Evolutionary conservation across 1,284 basidiomycete species (phyloP), one percentile per base, ranked within the genome.

Genomic region (Trichosporon sp.): DNA sequence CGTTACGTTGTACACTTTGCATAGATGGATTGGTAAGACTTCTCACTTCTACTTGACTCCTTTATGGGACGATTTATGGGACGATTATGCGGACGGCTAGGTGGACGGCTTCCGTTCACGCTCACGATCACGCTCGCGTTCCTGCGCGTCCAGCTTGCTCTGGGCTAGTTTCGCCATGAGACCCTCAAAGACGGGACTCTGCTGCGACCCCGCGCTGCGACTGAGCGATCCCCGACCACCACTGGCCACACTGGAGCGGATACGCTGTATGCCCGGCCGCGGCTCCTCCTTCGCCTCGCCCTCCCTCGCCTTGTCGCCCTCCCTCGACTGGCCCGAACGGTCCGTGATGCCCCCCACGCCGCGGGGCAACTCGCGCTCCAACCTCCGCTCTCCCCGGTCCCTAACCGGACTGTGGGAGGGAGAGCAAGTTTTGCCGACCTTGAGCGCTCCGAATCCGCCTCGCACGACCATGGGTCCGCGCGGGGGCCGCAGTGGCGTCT

Each of bases 401-500:
- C 70, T 64, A 7, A 77, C 75, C 4, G 78, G 77, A 32, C 72
- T 76, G 66, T 78, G 76, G 12, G 73, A 76, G 0, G 77, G 78
- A 0, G 70, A 71, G 7, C 65, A 66, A 3, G 72, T 67, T 46
- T 70, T 65, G 59, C 65, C 68, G 26, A 54, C 35, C 35, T 70
- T 46, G 69, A 74, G 48, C 68, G 67, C 68, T 6, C 71, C 80
- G 64, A 84, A 84, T n/a, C 83, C 83, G 8, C 83, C 83, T n/a
- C 81, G 76, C 1, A 83, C 76, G 11, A 83, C 75, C 1, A 84
- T 82, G 0, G 83, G 82, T 4, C 79, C 80, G n/a, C 82, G 77
- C 5, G 79, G 70, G 32, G 66, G 21, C 14, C 74, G 12, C 59
- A 63, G 31, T 5, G 59, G 59, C 16, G 31, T 35, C 32, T 63